A percentile compares a stretch with the other conserved stretches of the same genome.
These are phyloP conservation scores for Colletotrichum plurivorum DNA, from an alignment of 2,329 filamentous ascomycete species.

Conservation along the genomic window DNA sequence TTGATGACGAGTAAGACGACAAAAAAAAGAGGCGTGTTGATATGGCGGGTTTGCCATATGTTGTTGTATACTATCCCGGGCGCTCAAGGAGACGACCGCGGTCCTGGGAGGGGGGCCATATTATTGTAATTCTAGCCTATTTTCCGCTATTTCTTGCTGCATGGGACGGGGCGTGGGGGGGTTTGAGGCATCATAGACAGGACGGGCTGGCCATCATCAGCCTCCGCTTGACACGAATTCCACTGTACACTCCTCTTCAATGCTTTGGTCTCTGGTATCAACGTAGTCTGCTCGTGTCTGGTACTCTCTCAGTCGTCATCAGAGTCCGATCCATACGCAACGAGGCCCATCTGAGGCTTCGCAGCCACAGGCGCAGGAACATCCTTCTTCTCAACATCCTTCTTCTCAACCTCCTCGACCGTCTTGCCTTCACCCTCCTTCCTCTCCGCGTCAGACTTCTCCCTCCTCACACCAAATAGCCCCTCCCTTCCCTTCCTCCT, in stretches of 20 bases:
- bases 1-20: conserved; percentile 48
- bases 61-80: conserved; percentile 22
- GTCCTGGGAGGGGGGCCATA: not conserved
- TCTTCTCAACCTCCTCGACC: conserved; percentile 44
- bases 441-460: conserved; percentile 43
- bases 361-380: conserved; percentile 10
- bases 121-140: conserved; percentile 37
- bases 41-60: not conserved
- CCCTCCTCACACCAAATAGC: conserved; percentile 50
- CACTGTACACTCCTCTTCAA: conserved; percentile 34
- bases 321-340: conserved; percentile 70
- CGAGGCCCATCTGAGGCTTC: conserved; percentile 58
- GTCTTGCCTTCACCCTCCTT: conserved; percentile 52
- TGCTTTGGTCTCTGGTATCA: not conserved
- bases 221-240: conserved; percentile 30
- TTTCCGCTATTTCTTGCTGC: not conserved
- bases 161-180: conserved; percentile 20
- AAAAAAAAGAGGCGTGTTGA: not conserved
- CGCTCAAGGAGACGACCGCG: not conserved
- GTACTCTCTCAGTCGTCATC: conserved; percentile 52
- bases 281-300: not conserved
- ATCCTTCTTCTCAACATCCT: not conserved
- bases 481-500: conserved; percentile 57
- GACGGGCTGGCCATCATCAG: conserved; percentile 4
- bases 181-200: conserved; percentile 23